Evolutionary conservation across 1,284 basidiomycete genomes (phyloP).

Genomic region (Butyriboletus regius): DNA sequence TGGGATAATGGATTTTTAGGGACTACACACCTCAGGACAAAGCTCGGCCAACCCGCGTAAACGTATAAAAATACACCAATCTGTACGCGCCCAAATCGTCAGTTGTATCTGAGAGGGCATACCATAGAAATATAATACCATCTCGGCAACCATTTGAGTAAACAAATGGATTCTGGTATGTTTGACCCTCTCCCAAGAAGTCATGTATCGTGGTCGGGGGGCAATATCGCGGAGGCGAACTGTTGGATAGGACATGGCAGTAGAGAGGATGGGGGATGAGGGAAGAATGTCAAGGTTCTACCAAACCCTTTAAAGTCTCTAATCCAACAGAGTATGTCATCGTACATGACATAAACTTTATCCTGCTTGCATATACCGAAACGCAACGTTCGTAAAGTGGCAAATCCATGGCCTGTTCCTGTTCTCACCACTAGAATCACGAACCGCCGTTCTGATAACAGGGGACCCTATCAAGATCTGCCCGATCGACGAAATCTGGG

Average conservation of each 20-base stretch:
- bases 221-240: slow-evolving; percentile 41
- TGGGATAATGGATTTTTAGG: background rate
- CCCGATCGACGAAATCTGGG: background rate
- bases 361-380: background rate
- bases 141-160: slow-evolving; percentile 53
- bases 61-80: slow-evolving; percentile 45
- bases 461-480: background rate
- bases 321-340: background rate
- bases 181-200: slow-evolving; percentile 48
- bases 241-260: slow-evolving; percentile 18
- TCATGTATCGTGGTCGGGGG: slow-evolving; percentile 36
- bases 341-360: background rate
- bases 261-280: background rate
- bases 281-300: background rate
- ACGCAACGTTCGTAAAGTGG: background rate
- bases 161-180: slow-evolving; percentile 47
- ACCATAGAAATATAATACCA: slow-evolving; percentile 34
- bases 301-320: slow-evolving; percentile 10
- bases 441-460: background rate
- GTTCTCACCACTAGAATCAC: background rate
- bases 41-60: slow-evolving; percentile 43
- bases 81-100: slow-evolving; percentile 26
- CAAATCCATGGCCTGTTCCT: slow-evolving; percentile 2
- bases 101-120: slow-evolving; percentile 16
- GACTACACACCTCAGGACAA: background rate